These are phyloP conservation scores for Lachancea meyersii DNA, from an alignment of 805 yeast species.

Conservation along the genomic window DNA sequence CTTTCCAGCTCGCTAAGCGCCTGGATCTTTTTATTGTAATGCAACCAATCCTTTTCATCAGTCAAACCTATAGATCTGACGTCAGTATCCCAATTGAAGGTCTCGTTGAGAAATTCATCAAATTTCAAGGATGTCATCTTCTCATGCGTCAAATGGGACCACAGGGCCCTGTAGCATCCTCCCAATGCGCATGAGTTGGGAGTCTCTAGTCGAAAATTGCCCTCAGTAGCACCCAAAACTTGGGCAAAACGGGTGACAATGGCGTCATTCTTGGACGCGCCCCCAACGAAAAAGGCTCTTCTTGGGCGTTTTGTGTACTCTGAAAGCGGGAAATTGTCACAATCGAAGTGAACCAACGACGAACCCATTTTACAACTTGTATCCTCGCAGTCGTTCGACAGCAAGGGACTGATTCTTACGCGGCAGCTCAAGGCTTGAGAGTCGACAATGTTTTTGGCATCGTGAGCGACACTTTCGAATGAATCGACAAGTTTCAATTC, in stretches of 20 bases:
- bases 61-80: conserved; percentile 24
- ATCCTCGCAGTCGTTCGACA: conserved; percentile 35
- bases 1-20: conserved; percentile 31
- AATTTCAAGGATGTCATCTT: conserved; percentile 26
- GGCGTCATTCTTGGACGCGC: conserved; percentile 67
- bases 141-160: conserved; percentile 46
- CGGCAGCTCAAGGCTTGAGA: conserved; percentile 84
- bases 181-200: conserved; percentile 92
- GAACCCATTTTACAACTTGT: conserved; percentile 6
- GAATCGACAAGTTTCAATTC: conserved; percentile 29
- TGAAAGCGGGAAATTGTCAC: conserved; percentile 22
- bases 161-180: conserved; percentile 79
- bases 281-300: conserved; percentile 78
- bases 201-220: conserved; percentile 65
- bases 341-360: conserved; percentile 32
- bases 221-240: conserved; percentile 54
- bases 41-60: conserved; percentile 26
- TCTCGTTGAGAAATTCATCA: conserved; percentile 42
- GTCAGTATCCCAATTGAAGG: conserved; percentile 41
- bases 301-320: conserved; percentile 46
- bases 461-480: conserved; percentile 49
- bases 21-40: conserved; percentile 27
- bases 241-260: conserved; percentile 64
- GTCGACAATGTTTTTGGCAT: conserved; percentile 74
- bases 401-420: conserved; percentile 70